Evolutionary conservation across 768 basidiomycete genomes (phyloP), one percentile per base, ranked within the genome.

Genomic region (Kwoniella pini): DNA sequence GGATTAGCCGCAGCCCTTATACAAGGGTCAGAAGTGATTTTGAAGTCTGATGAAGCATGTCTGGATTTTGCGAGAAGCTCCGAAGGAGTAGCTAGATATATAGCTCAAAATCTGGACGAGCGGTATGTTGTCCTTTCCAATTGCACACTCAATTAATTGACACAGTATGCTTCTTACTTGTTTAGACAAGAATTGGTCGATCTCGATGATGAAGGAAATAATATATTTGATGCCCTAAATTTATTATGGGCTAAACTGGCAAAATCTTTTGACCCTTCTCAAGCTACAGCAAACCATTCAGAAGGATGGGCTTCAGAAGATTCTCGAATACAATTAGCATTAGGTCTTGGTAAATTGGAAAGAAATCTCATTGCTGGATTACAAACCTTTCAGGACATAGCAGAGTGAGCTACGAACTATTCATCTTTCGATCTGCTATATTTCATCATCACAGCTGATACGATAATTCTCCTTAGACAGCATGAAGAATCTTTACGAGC

Each of bases 361-460:
- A 84, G 93, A 60, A 94, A 96, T 74, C 78, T 93, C 10, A 85
- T 90, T 31, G 90, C 90, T 10, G 89, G 86, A 5, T 83, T 86
- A 15, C 82, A 85, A 7, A 74, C 75, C n/a, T 90, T 91, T 78
- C 93, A 96, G 74, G 70, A 76, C 39, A 80, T 79, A 59, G 87
- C 88, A 24, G 88, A 85, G 92, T 94, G 69, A 81, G 90, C 63
- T 15, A n/a, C n/a, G n/a, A n/a, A n/a, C n/a, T n/a, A n/a, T n/a
- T n/a, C n/a, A n/a, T n/a, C n/a, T n/a, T n/a, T n/a, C n/a, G n/a
- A n/a, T n/a, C n/a, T n/a, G n/a, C n/a, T n/a, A n/a, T n/a, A n/a
- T n/a, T n/a, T n/a, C n/a, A n/a, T n/a, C n/a, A n/a, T n/a, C n/a
- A n/a, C n/a, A n/a, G n/a, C n/a, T n/a, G n/a, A n/a, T n/a, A n/a